phyloP scores from a whole-genome alignment of 2,329 filamentous ascomycete species.

The Paecilomyces variotii region DNA sequence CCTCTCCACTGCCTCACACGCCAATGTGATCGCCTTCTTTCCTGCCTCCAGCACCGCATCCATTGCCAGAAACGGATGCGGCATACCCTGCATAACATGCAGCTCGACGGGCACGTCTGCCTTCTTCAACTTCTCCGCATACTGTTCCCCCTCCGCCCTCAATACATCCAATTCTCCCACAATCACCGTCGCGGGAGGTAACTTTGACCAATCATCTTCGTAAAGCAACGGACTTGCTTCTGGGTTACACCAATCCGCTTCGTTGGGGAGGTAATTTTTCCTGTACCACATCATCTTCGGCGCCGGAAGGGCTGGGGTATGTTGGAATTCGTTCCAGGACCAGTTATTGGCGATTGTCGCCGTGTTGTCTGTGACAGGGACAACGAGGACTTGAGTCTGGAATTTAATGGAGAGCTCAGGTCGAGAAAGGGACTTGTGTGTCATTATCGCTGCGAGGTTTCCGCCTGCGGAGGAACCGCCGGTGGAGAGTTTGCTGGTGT shows the following conservation, averaged over 20 bases:
- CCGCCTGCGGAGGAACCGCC: slow-evolving; percentile 47
- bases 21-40: slow-evolving; percentile 41
- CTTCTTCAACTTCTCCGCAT: slow-evolving; percentile 40
- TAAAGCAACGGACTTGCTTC: slow-evolving; percentile 51
- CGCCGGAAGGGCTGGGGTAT: slow-evolving; percentile 46
- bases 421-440: slow-evolving; percentile 39
- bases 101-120: slow-evolving; percentile 43
- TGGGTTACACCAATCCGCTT: slow-evolving; percentile 38
- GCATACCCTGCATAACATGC: slow-evolving; percentile 47
- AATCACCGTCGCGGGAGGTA: slow-evolving; percentile 47
- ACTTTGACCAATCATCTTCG: slow-evolving; percentile 39
- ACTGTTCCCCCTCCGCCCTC: slow-evolving; percentile 45
- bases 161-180: slow-evolving; percentile 52
- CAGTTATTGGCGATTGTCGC: slow-evolving; percentile 37
- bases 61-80: slow-evolving; percentile 53
- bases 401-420: slow-evolving; percentile 34
- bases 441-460: slow-evolving; percentile 47
- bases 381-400: slow-evolving; percentile 46
- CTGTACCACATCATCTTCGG: slow-evolving; percentile 56
- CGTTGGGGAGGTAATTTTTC: slow-evolving; percentile 47
- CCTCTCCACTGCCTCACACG: slow-evolving; percentile 30
- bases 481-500: slow-evolving; percentile 40
- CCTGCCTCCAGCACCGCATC: slow-evolving; percentile 48
- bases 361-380: slow-evolving; percentile 53
- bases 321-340: slow-evolving; percentile 45